phyloP scores from a whole-genome alignment of 1,139 yeast genomes.

The Zygosaccharomyces sapae region DNA sequence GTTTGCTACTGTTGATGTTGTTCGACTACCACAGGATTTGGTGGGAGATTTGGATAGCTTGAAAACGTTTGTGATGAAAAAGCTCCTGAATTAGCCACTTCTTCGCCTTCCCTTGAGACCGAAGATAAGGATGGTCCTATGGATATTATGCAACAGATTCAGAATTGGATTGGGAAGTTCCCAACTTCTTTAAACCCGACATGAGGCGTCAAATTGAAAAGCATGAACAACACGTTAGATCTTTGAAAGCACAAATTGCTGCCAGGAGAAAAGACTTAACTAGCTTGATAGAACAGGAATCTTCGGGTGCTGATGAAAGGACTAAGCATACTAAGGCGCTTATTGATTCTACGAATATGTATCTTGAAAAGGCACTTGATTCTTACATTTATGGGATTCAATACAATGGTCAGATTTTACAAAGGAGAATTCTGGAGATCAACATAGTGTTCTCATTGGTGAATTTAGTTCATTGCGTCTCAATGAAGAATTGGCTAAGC shows the following conservation, averaged over 20 bases:
- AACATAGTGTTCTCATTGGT: constrained; percentile 27
- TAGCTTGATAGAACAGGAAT: background rate
- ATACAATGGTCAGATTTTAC: constrained; percentile 25
- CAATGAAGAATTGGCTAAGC: constrained; percentile 12
- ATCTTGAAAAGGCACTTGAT: constrained; percentile 14
- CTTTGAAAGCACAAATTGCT: constrained; percentile 4
- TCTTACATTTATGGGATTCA: constrained; percentile 26
- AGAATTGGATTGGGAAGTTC: constrained; percentile 5
- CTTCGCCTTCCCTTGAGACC: constrained; percentile 19
- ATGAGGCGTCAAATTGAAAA: constrained; percentile 8
- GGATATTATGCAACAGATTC: constrained; percentile 7
- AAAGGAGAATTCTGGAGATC: constrained; percentile 23
- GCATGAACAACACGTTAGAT: constrained; percentile 4
- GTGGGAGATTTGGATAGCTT: constrained; percentile 18
- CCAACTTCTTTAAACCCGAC: constrained; percentile 10
- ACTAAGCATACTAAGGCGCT: constrained; percentile 5
- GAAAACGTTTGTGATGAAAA: constrained; percentile 16
- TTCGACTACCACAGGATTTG: constrained; percentile 21
- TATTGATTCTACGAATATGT: constrained; percentile 4
- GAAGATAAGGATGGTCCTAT: constrained; percentile 12
- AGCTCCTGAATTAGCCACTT: constrained; percentile 11
- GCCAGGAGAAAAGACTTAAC: constrained; percentile 8
- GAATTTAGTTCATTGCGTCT: constrained; percentile 16
- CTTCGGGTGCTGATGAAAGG: background rate
- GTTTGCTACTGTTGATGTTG: constrained; percentile 15